These are phyloP conservation scores for Eimeria praecox DNA, from an alignment of 169 alveolate species.

Conservation along the genomic window DNA sequence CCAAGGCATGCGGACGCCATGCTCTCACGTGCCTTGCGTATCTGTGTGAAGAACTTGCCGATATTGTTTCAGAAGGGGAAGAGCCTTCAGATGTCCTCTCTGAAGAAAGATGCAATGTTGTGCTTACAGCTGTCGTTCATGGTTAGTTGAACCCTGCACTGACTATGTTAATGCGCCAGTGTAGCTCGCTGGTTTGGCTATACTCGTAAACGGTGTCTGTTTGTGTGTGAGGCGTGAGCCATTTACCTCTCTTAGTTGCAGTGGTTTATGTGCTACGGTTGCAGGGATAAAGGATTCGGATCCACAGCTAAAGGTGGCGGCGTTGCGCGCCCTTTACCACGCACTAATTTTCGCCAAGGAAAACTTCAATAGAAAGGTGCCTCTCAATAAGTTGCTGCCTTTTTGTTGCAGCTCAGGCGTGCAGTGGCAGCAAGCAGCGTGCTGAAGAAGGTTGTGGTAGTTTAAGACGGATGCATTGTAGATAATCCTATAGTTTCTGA, in stretches of 20 bases:
- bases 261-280: background rate
- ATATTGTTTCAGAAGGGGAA: constrained; percentile 83
- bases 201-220: background rate
- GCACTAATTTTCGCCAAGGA: constrained; percentile 83
- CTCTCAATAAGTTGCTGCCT: background rate
- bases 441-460: background rate
- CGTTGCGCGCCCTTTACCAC: constrained; percentile 86
- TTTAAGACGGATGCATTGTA: too few relatives aligned
- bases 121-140: constrained; percentile 87
- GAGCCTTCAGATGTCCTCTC: constrained; percentile 83
- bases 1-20: constrained; percentile 79
- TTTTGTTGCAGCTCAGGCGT: background rate
- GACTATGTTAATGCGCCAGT: background rate
- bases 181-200: background rate
- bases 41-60: constrained; percentile 86
- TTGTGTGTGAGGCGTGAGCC: too few relatives aligned
- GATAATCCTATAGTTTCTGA: background rate
- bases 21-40: constrained; percentile 86
- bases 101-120: constrained; percentile 84
- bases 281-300: constrained; percentile 85
- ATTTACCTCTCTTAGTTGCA: too few relatives aligned
- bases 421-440: background rate
- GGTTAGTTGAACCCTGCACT: background rate
- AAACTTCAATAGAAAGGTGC: constrained; percentile 77
- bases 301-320: constrained; percentile 86